Evolutionary conservation across 352 stramenopile genomes (phyloP).

Genomic region (Globisporangium perplexum): DNA sequence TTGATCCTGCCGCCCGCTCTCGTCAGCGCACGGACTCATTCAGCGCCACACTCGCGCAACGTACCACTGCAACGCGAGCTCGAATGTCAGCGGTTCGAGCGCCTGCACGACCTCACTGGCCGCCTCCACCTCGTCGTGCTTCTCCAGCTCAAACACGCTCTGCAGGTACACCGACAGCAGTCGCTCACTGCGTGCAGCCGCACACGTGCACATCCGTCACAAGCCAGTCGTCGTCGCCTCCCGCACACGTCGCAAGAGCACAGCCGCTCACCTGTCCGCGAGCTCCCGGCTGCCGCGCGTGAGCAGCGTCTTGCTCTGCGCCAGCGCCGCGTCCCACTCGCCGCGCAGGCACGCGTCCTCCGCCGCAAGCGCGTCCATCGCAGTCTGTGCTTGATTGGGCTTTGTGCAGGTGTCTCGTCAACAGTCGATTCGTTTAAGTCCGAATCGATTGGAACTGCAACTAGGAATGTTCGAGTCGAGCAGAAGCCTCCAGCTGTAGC

Average conservation of each 20-base stretch:
- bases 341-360: conserved; percentile 56
- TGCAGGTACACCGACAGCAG: conserved; percentile 65
- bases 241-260: not conserved
- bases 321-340: conserved; percentile 49
- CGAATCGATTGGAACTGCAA: too few species aligned
- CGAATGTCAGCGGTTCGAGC: conserved; percentile 36
- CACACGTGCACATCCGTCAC: conserved; percentile 13
- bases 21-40: not conserved
- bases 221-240: not conserved
- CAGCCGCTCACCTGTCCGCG: conserved; percentile 14
- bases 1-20: conserved; percentile 27
- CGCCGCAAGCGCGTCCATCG: conserved; percentile 29
- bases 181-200: conserved; percentile 29
- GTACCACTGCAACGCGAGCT: conserved; percentile 39
- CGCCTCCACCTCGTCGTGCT: conserved; percentile 50
- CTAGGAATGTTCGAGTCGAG: too few species aligned
- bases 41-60: not conserved
- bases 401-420: not conserved
- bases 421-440: too few species aligned
- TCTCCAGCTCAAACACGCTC: conserved; percentile 51
- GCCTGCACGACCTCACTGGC: conserved; percentile 28
- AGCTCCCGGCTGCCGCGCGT: conserved; percentile 12
- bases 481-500: too few species aligned
- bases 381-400: not conserved
- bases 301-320: conserved; percentile 40